These are phyloP conservation scores for Trypanosoma melophagium DNA, from an alignment of 208 protist species.

Conservation along the genomic window DNA sequence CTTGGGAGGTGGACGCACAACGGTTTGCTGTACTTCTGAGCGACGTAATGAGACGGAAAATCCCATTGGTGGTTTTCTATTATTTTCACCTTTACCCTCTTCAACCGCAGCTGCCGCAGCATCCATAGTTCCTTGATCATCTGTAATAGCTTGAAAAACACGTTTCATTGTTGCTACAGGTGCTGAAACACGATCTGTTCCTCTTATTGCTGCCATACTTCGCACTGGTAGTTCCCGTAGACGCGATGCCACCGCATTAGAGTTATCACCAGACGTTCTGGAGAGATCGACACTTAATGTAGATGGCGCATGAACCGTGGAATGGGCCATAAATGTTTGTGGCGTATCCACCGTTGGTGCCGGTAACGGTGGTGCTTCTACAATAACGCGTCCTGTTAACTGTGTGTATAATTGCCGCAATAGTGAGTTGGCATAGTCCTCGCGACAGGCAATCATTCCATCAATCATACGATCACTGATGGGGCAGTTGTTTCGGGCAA, in stretches of 20 bases:
- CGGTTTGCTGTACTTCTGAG: conserved; percentile 12
- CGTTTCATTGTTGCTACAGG: not conserved
- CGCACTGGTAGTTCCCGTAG: conserved; percentile 5
- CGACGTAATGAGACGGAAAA: conserved; percentile 24
- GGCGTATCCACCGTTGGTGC: conserved; percentile 23
- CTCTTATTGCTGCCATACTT: not conserved
- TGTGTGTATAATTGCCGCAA: conserved; percentile 77
- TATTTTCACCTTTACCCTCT: not conserved
- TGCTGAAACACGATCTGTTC: not conserved
- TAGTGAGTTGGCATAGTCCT: conserved; percentile 72
- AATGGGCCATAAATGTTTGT: conserved; percentile 20
- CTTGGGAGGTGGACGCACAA: not conserved
- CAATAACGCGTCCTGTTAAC: conserved; percentile 65
- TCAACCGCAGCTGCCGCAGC: not conserved
- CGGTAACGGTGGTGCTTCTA: conserved; percentile 42
- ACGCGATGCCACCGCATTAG: not conserved
- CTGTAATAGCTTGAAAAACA: conserved; percentile 2
- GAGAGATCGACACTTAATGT: not conserved
- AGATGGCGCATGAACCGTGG: not conserved
- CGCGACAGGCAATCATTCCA: conserved; percentile 71
- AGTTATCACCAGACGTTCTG: not conserved
- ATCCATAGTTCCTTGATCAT: not conserved
- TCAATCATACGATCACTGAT: conserved; percentile 76
- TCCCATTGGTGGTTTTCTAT: not conserved
- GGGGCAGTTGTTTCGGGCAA: conserved; percentile 56